A percentile compares a stretch with the other conserved stretches of the same genome.
Evolutionary conservation across 2,329 filamentous ascomycete species (phyloP).

Genomic region (Cercospora sojina): DNA sequence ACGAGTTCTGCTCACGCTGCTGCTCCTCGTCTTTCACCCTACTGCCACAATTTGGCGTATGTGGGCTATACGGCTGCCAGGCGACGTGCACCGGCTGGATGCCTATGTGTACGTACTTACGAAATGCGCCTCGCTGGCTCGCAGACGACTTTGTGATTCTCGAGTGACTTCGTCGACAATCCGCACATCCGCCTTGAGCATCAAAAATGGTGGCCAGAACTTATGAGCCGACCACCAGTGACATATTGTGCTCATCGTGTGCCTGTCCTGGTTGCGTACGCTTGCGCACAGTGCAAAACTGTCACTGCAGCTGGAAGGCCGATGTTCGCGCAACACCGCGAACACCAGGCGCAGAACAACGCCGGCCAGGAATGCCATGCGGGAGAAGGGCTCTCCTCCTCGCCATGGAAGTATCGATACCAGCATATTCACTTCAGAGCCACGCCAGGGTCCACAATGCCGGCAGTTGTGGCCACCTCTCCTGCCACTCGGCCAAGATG

Average conservation of each 20-base stretch:
- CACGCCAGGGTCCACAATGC: constrained; percentile 93
- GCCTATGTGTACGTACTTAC: not conserved
- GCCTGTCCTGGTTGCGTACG: not conserved
- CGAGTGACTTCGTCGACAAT: not conserved
- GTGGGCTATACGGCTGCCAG: not conserved
- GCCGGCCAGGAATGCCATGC: not conserved
- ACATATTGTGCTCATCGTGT: not conserved
- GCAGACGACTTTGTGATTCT: not conserved
- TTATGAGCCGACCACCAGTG: not conserved
- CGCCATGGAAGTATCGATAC: not conserved
- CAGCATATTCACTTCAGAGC: constrained; percentile 58
- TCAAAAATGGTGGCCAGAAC: not conserved
- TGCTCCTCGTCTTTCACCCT: not conserved
- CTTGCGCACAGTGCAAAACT: not conserved
- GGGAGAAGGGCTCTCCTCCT: not conserved
- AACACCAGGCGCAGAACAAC: not conserved
- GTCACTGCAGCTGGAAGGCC: not conserved
- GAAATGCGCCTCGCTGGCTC: not conserved
- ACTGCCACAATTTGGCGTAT: not conserved
- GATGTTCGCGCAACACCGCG: not conserved
- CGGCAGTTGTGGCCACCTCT: constrained; percentile 86
- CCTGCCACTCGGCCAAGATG: constrained; percentile 89
- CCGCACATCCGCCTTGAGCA: not conserved
- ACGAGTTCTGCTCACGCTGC: not conserved
- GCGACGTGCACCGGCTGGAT: not conserved